Conservation (phyloP, 148 eudicot species). For the Limonium bicolor region DNA sequence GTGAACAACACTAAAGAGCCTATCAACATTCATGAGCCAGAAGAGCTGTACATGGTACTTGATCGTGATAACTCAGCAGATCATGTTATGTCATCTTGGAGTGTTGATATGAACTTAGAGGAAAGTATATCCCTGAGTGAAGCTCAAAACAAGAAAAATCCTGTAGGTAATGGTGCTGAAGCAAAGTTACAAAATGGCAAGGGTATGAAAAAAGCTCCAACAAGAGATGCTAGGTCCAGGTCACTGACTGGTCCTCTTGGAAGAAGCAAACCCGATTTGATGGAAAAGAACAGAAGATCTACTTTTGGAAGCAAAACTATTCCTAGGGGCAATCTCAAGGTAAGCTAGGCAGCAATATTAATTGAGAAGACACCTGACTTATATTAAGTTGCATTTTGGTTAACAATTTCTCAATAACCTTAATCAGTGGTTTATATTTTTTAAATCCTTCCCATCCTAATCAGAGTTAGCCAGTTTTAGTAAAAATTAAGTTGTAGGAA, state of each 20-base stretch:
- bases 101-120: constrained; percentile 46
- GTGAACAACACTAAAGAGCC: constrained; percentile 19
- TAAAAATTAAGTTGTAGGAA: too few relatives aligned
- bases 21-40: constrained; percentile 32
- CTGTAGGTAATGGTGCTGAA: constrained; percentile 16
- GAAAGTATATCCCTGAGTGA: constrained; percentile 12
- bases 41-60: constrained; percentile 58
- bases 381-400: too few relatives aligned
- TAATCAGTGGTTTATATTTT: too few relatives aligned
- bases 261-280: constrained; percentile 36
- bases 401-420: too few relatives aligned
- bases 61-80: constrained; percentile 35
- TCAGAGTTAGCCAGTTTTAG: too few relatives aligned
- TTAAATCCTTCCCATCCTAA: too few relatives aligned
- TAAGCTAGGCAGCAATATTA: too few relatives aligned
- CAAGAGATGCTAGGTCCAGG: constrained; percentile 34
- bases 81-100: constrained; percentile 35
- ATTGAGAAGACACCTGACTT: too few relatives aligned
- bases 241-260: constrained; percentile 19
- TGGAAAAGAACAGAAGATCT: constrained; percentile 21
- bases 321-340: too few relatives aligned
- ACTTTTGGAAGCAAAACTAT: constrained; percentile 36
- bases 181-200: constrained; percentile 14
- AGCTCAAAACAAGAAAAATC: constrained; percentile 13
- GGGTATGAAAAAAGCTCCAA: constrained; percentile 10